phyloP scores from a whole-genome alignment of 2,329 filamentous ascomycete species.

The Xylariaceae sp. region DNA sequence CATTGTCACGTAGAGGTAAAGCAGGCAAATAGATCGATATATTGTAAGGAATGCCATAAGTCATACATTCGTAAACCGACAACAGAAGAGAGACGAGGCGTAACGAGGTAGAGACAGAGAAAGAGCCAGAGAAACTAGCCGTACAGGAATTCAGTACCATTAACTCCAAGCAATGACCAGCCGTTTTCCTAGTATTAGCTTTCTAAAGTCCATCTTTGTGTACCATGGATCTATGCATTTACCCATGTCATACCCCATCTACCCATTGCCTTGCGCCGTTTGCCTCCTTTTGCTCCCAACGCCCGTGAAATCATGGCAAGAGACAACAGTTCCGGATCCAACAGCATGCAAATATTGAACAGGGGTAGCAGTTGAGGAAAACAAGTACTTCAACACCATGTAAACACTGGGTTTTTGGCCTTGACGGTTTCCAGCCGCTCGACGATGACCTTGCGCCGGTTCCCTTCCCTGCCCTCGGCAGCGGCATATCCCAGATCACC shows the following conservation, averaged over 20 bases:
- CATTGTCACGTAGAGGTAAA: no score
- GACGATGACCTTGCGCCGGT: slow-evolving; percentile 90
- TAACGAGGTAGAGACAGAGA: background rate
- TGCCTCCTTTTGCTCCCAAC: slow-evolving; percentile 1
- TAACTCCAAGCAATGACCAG: background rate
- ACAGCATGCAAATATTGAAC: background rate
- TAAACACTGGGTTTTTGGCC: slow-evolving; percentile 91
- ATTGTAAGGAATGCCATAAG: no score
- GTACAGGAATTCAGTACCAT: background rate
- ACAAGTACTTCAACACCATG: slow-evolving; percentile 69
- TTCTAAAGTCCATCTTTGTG: background rate
- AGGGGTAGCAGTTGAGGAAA: background rate
- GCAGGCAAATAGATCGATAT: no score
- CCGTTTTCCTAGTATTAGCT: background rate
- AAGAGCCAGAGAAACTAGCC: background rate
- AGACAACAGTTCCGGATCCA: background rate
- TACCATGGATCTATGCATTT: slow-evolving; percentile 1
- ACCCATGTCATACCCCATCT: slow-evolving; percentile 10
- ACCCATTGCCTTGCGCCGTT: slow-evolving; percentile 10
- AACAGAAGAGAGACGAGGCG: background rate
- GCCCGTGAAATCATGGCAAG: background rate
- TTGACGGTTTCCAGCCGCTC: slow-evolving; percentile 95
- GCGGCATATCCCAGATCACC: slow-evolving; percentile 93
- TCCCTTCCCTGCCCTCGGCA: slow-evolving; percentile 87
- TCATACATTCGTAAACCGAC: no score